phyloP scores from a whole-genome alignment of 768 basidiomycete species.

The Phylloporus rhodoxanthus region DNA sequence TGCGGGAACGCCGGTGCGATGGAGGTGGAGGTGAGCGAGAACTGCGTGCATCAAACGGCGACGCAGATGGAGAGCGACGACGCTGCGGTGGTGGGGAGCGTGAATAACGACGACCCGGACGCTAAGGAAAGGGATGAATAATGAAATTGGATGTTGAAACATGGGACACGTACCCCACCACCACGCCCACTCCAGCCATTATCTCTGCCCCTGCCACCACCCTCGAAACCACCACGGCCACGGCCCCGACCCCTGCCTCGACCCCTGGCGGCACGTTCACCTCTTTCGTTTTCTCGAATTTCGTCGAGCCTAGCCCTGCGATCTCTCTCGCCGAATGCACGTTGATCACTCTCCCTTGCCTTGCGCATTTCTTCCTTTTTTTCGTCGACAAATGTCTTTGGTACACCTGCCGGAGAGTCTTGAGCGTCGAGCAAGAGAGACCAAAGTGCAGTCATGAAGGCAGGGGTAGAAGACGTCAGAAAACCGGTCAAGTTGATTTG shows the following conservation, averaged over 20 bases:
- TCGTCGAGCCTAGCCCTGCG: slow-evolving; percentile 65
- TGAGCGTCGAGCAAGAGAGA: slow-evolving; percentile 90
- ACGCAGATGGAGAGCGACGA: slow-evolving; percentile 38
- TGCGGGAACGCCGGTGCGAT: slow-evolving; percentile 34
- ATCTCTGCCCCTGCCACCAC: slow-evolving; percentile 47
- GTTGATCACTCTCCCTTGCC: slow-evolving; percentile 55
- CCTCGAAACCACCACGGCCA: slow-evolving; percentile 44
- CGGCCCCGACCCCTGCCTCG: slow-evolving; percentile 57
- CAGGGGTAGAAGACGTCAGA: slow-evolving; percentile 76
- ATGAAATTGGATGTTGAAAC: background rate
- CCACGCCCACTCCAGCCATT: slow-evolving; percentile 66
- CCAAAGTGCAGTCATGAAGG: slow-evolving; percentile 90
- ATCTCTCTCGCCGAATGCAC: slow-evolving; percentile 66
- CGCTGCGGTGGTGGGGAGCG: slow-evolving; percentile 45
- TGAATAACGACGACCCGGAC: slow-evolving; percentile 42
- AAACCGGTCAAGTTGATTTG: slow-evolving; percentile 94
- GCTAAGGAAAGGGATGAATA: slow-evolving; percentile 24
- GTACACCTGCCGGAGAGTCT: slow-evolving; percentile 80
- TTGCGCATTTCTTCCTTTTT: slow-evolving; percentile 89
- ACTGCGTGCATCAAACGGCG: slow-evolving; percentile 34
- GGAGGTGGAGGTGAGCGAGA: slow-evolving; percentile 36
- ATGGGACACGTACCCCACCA: slow-evolving; percentile 36
- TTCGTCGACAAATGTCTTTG: slow-evolving; percentile 82
- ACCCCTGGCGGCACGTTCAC: slow-evolving; percentile 42
- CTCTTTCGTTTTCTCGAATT: slow-evolving; percentile 56